A percentile compares a stretch with the other conserved stretches of the same genome.
These are phyloP conservation scores for Sugiyamaella marilandica DNA, from an alignment of 805 yeast genomes.

Conservation along the genomic window DNA sequence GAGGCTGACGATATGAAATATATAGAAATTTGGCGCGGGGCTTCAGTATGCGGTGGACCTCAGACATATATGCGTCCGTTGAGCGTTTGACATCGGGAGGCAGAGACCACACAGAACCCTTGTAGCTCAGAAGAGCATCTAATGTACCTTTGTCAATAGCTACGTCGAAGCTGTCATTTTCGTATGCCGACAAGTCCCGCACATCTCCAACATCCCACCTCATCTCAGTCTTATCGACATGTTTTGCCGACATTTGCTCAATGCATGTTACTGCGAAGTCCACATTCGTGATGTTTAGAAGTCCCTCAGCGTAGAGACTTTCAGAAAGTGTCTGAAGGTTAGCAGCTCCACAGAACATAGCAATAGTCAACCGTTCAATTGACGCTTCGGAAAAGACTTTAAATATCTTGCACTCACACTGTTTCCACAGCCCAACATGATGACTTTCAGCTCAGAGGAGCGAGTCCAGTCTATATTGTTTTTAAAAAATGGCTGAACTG, in stretches of 20 bases:
- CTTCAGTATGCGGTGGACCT: constrained; percentile 3
- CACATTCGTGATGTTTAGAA: constrained; percentile 3
- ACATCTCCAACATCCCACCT: constrained; percentile 3
- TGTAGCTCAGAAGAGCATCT: constrained; percentile 6
- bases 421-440: constrained; percentile 7
- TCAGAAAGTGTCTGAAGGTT: constrained; percentile 3
- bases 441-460: not conserved
- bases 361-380: not conserved
- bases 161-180: not conserved
- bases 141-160: constrained; percentile 7
- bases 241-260: constrained; percentile 2
- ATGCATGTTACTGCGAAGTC: constrained; percentile 4
- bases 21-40: constrained; percentile 1
- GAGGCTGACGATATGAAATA: constrained; percentile 6
- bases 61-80: not conserved
- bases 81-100: not conserved
- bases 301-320: not conserved
- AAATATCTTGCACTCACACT: not conserved
- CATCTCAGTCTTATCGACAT: not conserved
- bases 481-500: not conserved
- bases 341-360: not conserved
- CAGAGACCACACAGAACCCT: constrained; percentile 5
- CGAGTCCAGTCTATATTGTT: not conserved
- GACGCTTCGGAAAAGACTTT: not conserved
- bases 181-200: not conserved